Evolutionary conservation across 768 basidiomycete species (phyloP).

Genomic region (Holtermannia corniformis): DNA sequence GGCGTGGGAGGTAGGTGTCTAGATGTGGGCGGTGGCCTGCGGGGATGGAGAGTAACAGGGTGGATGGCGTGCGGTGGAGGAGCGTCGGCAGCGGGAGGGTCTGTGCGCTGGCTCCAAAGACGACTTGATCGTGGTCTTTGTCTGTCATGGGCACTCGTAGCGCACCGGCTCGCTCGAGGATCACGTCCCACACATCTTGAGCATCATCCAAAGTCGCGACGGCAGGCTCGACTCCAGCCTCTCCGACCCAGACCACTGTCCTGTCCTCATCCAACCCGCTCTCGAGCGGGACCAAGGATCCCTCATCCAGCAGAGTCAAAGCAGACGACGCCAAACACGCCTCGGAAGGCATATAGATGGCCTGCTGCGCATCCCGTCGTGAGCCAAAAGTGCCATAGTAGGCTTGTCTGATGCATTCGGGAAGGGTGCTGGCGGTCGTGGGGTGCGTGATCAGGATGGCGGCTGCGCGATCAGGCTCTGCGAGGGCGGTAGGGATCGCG

Average conservation of each 20-base stretch:
- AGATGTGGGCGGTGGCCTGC: conserved; percentile 38
- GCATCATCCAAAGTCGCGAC: neutral
- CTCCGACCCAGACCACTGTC: conserved; percentile 40
- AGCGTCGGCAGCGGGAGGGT: neutral
- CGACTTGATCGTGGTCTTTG: neutral
- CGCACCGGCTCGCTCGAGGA: neutral
- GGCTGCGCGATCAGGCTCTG: too few relatives aligned
- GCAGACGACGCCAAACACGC: conserved; percentile 12
- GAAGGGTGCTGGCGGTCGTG: neutral
- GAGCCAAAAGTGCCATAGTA: conserved; percentile 21
- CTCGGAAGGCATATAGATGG: conserved; percentile 16
- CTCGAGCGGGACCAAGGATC: conserved; percentile 13
- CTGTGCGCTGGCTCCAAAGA: conserved; percentile 5
- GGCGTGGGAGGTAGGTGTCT: conserved; percentile 58
- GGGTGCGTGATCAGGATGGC: conserved; percentile 6
- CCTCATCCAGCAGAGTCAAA: conserved; percentile 11
- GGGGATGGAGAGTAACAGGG: conserved; percentile 34
- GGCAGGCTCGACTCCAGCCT: conserved; percentile 37
- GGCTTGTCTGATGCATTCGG: conserved; percentile 9
- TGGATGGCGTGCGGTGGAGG: conserved; percentile 18
- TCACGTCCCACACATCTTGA: conserved; percentile 5
- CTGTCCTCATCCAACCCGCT: conserved; percentile 1
- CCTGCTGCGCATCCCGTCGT: conserved; percentile 3
- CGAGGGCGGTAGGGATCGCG: too few relatives aligned
- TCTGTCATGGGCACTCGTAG: neutral